Evolutionary conservation across 805 yeast species (phyloP).

Genomic region (Barnettozyma populi): DNA sequence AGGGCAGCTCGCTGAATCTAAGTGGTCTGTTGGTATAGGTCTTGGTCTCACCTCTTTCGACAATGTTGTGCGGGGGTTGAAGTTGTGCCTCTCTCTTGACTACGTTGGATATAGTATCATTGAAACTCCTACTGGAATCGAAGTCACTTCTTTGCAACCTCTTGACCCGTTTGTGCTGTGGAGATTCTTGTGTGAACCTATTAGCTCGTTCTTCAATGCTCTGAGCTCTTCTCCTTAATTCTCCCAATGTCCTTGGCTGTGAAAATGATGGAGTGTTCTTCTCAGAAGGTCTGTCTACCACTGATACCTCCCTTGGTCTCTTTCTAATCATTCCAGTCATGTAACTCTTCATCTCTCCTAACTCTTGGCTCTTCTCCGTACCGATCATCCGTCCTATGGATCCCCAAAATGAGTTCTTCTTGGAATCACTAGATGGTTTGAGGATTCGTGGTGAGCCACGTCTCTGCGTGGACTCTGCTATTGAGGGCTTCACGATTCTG

Average conservation of each 20-base stretch:
- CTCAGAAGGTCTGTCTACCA: neutral
- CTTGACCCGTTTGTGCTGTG: constrained; percentile 13
- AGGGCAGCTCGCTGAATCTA: constrained; percentile 15
- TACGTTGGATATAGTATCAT: constrained; percentile 1
- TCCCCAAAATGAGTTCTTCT: constrained; percentile 17
- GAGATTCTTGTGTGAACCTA: constrained; percentile 13
- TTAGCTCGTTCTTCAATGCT: constrained; percentile 16
- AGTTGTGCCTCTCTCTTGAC: constrained; percentile 3
- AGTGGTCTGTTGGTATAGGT: constrained; percentile 4
- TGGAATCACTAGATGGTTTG: constrained; percentile 14
- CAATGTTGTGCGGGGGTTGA: constrained; percentile 5
- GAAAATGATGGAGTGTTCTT: neutral
- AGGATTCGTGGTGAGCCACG: constrained; percentile 18
- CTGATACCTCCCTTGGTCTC: constrained; percentile 11
- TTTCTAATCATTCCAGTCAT: constrained; percentile 21
- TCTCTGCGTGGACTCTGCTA: neutral
- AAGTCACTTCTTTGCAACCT: constrained; percentile 2
- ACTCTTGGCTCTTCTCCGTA: constrained; percentile 11
- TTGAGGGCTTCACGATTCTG: constrained; percentile 4
- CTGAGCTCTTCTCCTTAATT: constrained; percentile 13
- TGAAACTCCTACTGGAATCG: neutral
- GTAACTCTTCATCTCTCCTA: constrained; percentile 19
- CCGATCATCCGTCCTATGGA: constrained; percentile 17
- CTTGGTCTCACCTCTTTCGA: constrained; percentile 5
- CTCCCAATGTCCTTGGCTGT: neutral